Evolutionary conservation across 129 eudicot species (phyloP).

Genomic region (Flaveria trinervia): DNA sequence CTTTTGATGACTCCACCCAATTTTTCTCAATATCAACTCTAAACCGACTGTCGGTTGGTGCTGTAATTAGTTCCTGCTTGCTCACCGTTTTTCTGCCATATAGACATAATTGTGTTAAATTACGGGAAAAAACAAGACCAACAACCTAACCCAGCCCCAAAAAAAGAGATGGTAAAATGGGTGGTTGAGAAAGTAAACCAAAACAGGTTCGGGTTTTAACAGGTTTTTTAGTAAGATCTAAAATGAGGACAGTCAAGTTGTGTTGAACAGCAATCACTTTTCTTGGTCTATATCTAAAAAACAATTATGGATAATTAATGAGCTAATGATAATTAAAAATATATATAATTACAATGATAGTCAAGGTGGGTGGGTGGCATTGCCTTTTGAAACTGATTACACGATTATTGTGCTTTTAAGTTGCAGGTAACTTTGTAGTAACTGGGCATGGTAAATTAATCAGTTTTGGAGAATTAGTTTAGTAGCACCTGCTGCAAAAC

Average conservation of each 20-base stretch:
- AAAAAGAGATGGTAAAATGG: too few species aligned
- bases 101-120: conserved; percentile 1
- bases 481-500: background rate
- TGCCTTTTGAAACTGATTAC: background rate
- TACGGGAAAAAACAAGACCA: background rate
- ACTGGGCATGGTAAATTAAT: background rate
- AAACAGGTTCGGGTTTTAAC: background rate
- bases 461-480: background rate
- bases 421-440: background rate
- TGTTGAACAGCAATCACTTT: background rate
- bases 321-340: background rate
- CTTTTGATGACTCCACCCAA: conserved; percentile 95
- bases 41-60: conserved; percentile 85
- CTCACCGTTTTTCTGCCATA: conserved; percentile 62
- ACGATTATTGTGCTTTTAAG: background rate
- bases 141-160: conserved; percentile 16
- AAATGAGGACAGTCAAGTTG: background rate
- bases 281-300: background rate
- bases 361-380: background rate
- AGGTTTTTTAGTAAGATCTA: background rate
- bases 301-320: background rate
- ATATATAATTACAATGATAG: background rate
- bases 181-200: background rate
- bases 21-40: conserved; percentile 78
- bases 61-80: conserved; percentile 91